Percentiles rank a stretch among this genome's conserved stretches.
phyloP scores from a whole-genome alignment of 2,329 filamentous ascomycete genomes.

The Exophiala xenobiotica region DNA sequence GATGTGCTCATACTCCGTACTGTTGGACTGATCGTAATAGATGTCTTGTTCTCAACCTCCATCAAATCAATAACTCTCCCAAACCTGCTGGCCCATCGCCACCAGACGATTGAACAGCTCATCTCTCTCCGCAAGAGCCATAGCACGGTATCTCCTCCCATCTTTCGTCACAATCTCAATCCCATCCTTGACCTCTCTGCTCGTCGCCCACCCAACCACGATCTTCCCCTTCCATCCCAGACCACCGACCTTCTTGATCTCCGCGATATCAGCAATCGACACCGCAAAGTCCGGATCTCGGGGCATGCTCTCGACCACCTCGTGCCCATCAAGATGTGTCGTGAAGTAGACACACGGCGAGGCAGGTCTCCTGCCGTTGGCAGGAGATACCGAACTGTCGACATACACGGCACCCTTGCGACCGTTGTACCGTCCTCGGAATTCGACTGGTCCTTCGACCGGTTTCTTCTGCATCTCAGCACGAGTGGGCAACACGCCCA shows the following conservation, averaged over 20 bases:
- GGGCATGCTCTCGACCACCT: slow-evolving; percentile 51
- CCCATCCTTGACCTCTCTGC: slow-evolving; percentile 72
- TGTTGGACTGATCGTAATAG: no score
- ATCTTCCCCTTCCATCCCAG: slow-evolving; percentile 83
- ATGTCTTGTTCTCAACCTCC: background rate
- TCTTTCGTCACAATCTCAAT: slow-evolving; percentile 63
- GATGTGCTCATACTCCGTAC: no score
- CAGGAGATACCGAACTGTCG: slow-evolving; percentile 39
- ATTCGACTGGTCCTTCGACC: slow-evolving; percentile 66
- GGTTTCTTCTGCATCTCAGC: slow-evolving; percentile 44
- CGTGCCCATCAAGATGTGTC: slow-evolving; percentile 43
- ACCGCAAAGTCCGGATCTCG: slow-evolving; percentile 66
- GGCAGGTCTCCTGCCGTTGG: slow-evolving; percentile 59
- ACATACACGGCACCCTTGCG: slow-evolving; percentile 72
- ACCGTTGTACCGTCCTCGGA: slow-evolving; percentile 68
- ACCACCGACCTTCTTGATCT: slow-evolving; percentile 76
- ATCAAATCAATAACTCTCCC: slow-evolving; percentile 66
- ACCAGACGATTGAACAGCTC: slow-evolving; percentile 78
- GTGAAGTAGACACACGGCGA: slow-evolving; percentile 68
- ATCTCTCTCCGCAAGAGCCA: slow-evolving; percentile 69
- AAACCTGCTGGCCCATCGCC: slow-evolving; percentile 77
- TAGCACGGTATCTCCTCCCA: slow-evolving; percentile 59
- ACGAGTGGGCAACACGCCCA: slow-evolving; percentile 64
- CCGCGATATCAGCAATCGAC: slow-evolving; percentile 67
- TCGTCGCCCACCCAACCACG: slow-evolving; percentile 75